Evolutionary conservation across 2,329 filamentous ascomycete genomes (phyloP), one percentile per base, ranked within the genome.

Genomic region (Kalaharituber pfeilii): DNA sequence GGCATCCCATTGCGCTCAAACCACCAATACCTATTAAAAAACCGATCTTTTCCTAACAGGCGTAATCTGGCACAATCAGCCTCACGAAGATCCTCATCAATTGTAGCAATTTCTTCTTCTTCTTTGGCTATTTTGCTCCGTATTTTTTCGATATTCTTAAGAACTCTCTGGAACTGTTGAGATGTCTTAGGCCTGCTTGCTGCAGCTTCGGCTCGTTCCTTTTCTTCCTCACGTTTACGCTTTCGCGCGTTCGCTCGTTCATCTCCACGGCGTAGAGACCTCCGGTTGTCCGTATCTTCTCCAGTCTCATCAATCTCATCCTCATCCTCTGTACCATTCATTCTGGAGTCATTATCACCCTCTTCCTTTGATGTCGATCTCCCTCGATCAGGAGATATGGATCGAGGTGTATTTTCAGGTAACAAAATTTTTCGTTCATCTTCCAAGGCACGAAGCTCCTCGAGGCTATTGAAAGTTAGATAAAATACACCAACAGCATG

Each of bases 1-100:
- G 91, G 91, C 88, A 96, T 96, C 24, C 88, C 91, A 65, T 96
- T 98, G 59, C 89, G 82, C 69, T 98, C 91, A 67, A 96, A 95
- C 89, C 91, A 98, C 73, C 93, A 96, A 69, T 96, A 98, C 53
- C 89, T 80, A 69, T 98, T 96, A 80, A 89, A 94, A 73, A 94
- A 98, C 45, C 91, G 80, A 69, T 98, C 91, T 67, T 91, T 89
- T 57, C 91, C 91, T 25, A 98, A 74, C 18, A 89, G 80, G 59
- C 86, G 81, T 18, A 88, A 94, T 58, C 91, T 82, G 30, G 88
- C 86, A 63, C 89, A 94, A 68, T 95, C 86, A 39, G 88, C 87
- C 69, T 96, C 89, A 52, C 91, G 84, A 47, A 98, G 74, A 66
- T 96, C 88, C 63, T 93, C 88, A 63, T 96, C 89, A 51, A 94